Evolutionary conservation across 805 yeast genomes (phyloP), one percentile per base, ranked within the genome.

Genomic region (Jamesozyma gamospora): DNA sequence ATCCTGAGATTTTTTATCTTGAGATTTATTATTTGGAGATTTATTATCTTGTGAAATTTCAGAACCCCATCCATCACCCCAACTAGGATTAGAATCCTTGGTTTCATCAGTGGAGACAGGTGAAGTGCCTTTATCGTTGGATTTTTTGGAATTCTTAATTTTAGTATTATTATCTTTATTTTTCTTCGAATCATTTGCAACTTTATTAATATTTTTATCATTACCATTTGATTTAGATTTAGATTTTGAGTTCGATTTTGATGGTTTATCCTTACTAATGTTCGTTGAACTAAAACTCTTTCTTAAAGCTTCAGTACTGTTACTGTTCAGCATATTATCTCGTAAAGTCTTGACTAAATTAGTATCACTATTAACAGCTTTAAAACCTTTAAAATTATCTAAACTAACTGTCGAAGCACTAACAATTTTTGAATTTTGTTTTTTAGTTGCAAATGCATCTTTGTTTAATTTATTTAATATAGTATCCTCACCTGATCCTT

Each of bases 401-500:
- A 73, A 46, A 55, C 71, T 43, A 47, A 66, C 49, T 28, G 54
- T 36, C 53, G 66, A 56, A 48, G 62, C 51, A 58, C 72, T 44
- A 50, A 64, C 62, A 53, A 71, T 62, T 48, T 63, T 52, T 60
- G 66, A 41, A 56, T 70, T 57, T n/a, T 46, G 41, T 44, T 53
- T 50, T 34, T 50, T 50, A 31, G 45, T 47, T 32, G 47, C 44
- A 32, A 50, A 54, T 2, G 60, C 58, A 35, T 47, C 44, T 32
- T 51, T 45, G 3, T 55, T 53, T 42, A 57, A 43, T 35, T 56
- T 54, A 39, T 55, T 48, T 27, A 55, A 45, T 8, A 53, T 40
- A 12, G 57, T 53, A 13, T 55, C 37, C 31, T 52, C 52, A 35
- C 51, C 44, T 15, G 47, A 46, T 28, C 42, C 18, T 16, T 17